Evolutionary conservation across 345 rosid genomes (phyloP), one percentile per base, ranked within the genome.

Genomic region (Sisymbrium altissimum): DNA sequence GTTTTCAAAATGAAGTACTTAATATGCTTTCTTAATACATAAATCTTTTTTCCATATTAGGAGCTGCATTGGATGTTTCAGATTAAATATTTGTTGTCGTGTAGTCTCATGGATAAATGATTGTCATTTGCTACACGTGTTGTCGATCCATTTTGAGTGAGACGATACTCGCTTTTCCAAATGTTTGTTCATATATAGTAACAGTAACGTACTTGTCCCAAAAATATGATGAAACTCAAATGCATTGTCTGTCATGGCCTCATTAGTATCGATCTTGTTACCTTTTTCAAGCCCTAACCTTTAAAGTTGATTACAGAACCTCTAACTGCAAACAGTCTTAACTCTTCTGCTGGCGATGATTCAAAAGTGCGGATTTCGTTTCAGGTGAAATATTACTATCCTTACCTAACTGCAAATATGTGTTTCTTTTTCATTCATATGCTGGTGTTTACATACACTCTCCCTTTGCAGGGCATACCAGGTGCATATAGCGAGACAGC

Each of bases 401-500:
- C 49, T 67, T 53, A 50, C 35, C 53, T 66, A 55, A 43, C 49
- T 54, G 61, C 53, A 56, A 60, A 18, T 23, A 0, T 52, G 11
- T 72, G 50, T 60, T 64, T 41, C 9, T 30, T 56, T 27, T 27
- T 48, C 21, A 49, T 60, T 79, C 53, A 36, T 74, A 53, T 36
- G 48, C 38, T 72, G 75, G 59, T 71, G 38, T 49, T 40, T 53
- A 69, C 57, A 68, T 19, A 66, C 46, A 39, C 15, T 69, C 79
- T 58, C 35, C 49, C 3, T 59, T 59, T 83, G 55, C 75, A 95
- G 99, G 98, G 99, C 14, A 77, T 86, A 58, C 84, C 96, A 4
- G 99, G 99, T 78, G 96, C 96, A 33, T 92, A 88, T 71, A 86
- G 97, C 32, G 99, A 95, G 86, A 86, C 88, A 78, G 99, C 98